Base-by-base conservation (phyloP, 2,329 filamentous ascomycete genomes). In the Rutstroemia sp. region DNA sequence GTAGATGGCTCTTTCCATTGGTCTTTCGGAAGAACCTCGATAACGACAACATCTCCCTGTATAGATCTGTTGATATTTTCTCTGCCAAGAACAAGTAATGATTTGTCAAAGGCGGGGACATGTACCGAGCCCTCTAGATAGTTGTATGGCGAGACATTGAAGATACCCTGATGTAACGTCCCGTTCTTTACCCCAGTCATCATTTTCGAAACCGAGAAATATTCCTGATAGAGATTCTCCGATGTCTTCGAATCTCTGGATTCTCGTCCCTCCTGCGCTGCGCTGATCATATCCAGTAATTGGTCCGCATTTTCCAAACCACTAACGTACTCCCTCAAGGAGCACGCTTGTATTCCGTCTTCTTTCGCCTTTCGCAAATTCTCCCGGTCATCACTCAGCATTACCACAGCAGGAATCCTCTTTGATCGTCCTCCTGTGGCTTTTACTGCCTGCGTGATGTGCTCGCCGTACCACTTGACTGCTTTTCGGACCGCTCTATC, bases 1-100 rank as follows among this genome's bases (percentile, higher is more conserved):
- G 90, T 92, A 2, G 92, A 97, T 1, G 94, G 92, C 47, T 88
- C 86, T 73, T 96, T 97, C 94, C 94, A 99, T 71, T 96, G 92
- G 56, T 96, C 90, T 70, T 92, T 88, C 0, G 94, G 91, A 2
- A 99, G 77, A 3, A 99, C 82, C 71, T 99, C 92, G 14, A 99
- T 87, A 2, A 96, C 92, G 1, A 96, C 92, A 10, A 94, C 76
- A 72, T 99, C 94, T 21, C 92, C 92, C 59, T 94, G 90, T 19
- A 99, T 86, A 23, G 92, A 85, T 63, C 94, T 83, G 73, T 97
- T 99, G 76, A 95, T 96, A 72, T 95, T 96, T 67, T 99, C 94
- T 59, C 94, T 82, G 12, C 94, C 94, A 16, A 97, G 79, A 48
- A 99, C 81, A 16, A 99, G 78, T 30, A 99, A 80, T 1, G 91